A percentile compares a stretch with the other conserved stretches of the same genome.
These are phyloP conservation scores for Amanita rubescens DNA, from an alignment of 768 basidiomycete species.

Conservation along the genomic window DNA sequence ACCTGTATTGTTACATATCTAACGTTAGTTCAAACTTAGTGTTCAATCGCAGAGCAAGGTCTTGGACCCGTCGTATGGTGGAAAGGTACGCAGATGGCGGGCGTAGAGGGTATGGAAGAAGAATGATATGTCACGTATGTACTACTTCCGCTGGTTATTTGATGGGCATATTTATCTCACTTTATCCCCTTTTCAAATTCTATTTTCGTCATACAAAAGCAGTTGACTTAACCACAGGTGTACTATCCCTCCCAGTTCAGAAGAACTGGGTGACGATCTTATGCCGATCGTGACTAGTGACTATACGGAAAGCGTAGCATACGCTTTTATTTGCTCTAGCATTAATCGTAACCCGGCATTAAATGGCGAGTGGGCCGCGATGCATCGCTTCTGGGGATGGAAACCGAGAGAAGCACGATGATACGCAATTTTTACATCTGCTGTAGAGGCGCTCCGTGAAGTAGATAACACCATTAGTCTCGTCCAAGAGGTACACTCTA, in stretches of 20 bases:
- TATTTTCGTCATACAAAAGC: no score
- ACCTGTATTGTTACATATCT: not conserved
- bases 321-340: constrained; percentile 64
- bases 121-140: constrained; percentile 17
- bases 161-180: not conserved
- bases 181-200: not conserved
- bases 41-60: constrained; percentile 78
- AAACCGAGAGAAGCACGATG: constrained; percentile 53
- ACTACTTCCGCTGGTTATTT: not conserved
- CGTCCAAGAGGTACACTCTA: no score
- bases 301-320: constrained; percentile 46
- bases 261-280: constrained; percentile 38
- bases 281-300: constrained; percentile 39
- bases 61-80: constrained; percentile 75
- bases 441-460: constrained; percentile 36
- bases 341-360: constrained; percentile 11
- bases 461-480: constrained; percentile 51
- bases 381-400: constrained; percentile 46
- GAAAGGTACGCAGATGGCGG: constrained; percentile 43
- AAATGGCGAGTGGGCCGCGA: not conserved
- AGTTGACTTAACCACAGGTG: no score
- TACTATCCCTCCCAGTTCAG: constrained; percentile 4
- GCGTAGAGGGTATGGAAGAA: constrained; percentile 34
- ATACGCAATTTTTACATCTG: constrained; percentile 65
- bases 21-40: constrained; percentile 32